These are phyloP conservation scores for Solanum clarkiae DNA, from an alignment of 257 asterid genomes.

Conservation along the genomic window DNA sequence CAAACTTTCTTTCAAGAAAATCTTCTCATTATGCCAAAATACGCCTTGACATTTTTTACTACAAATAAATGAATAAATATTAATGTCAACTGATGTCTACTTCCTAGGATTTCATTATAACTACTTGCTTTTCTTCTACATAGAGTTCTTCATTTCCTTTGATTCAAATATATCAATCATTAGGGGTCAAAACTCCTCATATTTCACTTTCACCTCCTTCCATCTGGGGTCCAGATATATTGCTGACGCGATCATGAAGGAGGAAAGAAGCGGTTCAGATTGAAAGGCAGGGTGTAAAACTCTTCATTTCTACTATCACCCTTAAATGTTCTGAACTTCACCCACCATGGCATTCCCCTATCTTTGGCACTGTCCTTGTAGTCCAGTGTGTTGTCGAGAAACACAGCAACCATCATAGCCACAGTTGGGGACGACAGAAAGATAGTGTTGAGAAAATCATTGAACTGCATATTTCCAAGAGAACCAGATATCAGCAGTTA, in stretches of 20 bases:
- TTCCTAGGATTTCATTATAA: neutral
- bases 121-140: neutral
- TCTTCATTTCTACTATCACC: constrained; percentile 94
- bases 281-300: constrained; percentile 95
- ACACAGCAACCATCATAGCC: constrained; percentile 60
- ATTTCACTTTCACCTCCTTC: neutral
- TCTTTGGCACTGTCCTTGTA: constrained; percentile 83
- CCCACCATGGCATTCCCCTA: constrained; percentile 99
- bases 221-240: neutral
- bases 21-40: neutral
- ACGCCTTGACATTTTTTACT: neutral
- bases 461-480: constrained; percentile 47
- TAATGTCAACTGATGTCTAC: neutral
- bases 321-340: constrained; percentile 70
- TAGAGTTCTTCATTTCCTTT: neutral
- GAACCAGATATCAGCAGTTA: neutral
- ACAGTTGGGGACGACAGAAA: constrained; percentile 82
- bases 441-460: constrained; percentile 80
- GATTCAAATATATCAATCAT: neutral
- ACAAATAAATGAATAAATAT: neutral
- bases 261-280: constrained; percentile 90
- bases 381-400: constrained; percentile 92
- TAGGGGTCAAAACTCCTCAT: neutral
- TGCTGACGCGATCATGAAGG: constrained; percentile 39
- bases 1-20: neutral